Percentiles rank a stretch among this genome's conserved stretches.
phyloP scores from a whole-genome alignment of 139 green algal genomes.

The Tetraselmis chui region DNA sequence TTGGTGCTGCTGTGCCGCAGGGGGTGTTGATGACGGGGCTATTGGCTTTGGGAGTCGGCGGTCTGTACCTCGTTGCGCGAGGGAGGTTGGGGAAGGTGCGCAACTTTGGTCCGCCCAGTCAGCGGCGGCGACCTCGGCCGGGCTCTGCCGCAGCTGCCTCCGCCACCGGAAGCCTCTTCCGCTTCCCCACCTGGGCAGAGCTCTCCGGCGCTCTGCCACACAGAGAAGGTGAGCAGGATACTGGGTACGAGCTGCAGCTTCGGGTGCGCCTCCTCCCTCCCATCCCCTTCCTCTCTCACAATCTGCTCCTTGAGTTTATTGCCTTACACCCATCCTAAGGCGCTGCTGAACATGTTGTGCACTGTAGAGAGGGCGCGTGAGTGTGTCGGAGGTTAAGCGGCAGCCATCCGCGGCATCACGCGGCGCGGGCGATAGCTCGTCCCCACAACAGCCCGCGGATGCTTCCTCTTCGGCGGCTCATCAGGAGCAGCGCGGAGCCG shows the following conservation, averaged over 20 bases:
- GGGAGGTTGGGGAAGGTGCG: neutral
- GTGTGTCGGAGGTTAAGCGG: neutral
- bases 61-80: neutral
- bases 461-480: too few relatives aligned
- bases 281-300: neutral
- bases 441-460: too few relatives aligned
- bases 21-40: neutral
- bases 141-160: too few relatives aligned
- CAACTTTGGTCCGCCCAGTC: neutral
- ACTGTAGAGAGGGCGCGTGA: neutral
- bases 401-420: too few relatives aligned
- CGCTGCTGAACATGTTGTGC: too few relatives aligned
- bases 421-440: too few relatives aligned
- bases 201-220: neutral
- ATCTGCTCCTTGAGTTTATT: too few relatives aligned
- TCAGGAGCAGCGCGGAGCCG: too few relatives aligned
- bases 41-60: neutral
- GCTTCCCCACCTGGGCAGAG: neutral
- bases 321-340: too few relatives aligned
- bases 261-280: neutral
- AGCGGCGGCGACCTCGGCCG: neutral
- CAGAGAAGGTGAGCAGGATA: neutral
- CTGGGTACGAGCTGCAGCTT: neutral
- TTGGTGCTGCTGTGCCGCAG: neutral
- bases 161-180: neutral